A percentile compares a stretch with the other conserved stretches of the same genome.
Conservation (phyloP, 2,329 filamentous ascomycete species). For the Chrysosporium keratinophilum region DNA sequence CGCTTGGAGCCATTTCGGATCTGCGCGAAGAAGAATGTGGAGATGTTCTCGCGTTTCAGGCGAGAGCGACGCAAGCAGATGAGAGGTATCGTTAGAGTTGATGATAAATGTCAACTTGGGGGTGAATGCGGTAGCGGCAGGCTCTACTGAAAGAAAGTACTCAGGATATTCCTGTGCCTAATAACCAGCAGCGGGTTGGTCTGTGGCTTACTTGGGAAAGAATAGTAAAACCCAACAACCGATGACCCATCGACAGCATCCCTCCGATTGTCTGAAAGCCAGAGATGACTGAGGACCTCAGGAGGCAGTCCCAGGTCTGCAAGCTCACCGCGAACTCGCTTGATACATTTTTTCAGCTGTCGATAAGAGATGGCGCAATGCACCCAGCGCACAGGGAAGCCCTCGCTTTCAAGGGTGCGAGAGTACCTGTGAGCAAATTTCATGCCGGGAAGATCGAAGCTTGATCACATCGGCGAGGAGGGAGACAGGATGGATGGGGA, state of each 20-base stretch:
- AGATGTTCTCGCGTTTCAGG: slow-evolving; percentile 55
- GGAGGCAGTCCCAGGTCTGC: slow-evolving; percentile 59
- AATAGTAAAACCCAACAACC: slow-evolving; percentile 15
- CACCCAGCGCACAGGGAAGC: slow-evolving; percentile 62
- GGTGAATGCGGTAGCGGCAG: slow-evolving; percentile 41
- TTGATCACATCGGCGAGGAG: background rate
- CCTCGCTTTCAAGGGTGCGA: slow-evolving; percentile 57
- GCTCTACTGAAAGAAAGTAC: slow-evolving; percentile 18
- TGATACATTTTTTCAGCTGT: slow-evolving; percentile 80
- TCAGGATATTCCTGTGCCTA: background rate
- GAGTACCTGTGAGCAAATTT: slow-evolving; percentile 78
- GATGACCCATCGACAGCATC: slow-evolving; percentile 2
- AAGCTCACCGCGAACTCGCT: slow-evolving; percentile 64
- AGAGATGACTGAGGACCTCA: slow-evolving; percentile 58
- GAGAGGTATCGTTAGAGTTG: slow-evolving; percentile 54
- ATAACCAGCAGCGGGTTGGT: background rate
- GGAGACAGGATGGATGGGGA: background rate
- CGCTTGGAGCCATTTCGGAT: slow-evolving; percentile 29
- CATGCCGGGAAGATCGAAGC: slow-evolving; percentile 42
- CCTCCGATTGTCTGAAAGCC: slow-evolving; percentile 26
- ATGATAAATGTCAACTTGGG: slow-evolving; percentile 63
- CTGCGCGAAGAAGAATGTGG: slow-evolving; percentile 39
- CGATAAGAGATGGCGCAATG: slow-evolving; percentile 71
- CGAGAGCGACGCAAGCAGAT: slow-evolving; percentile 58
- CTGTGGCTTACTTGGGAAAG: slow-evolving; percentile 13